Evolutionary conservation across 192 early-diverging fungal genomes (phyloP).

Genomic region (Coemansia sp.): DNA sequence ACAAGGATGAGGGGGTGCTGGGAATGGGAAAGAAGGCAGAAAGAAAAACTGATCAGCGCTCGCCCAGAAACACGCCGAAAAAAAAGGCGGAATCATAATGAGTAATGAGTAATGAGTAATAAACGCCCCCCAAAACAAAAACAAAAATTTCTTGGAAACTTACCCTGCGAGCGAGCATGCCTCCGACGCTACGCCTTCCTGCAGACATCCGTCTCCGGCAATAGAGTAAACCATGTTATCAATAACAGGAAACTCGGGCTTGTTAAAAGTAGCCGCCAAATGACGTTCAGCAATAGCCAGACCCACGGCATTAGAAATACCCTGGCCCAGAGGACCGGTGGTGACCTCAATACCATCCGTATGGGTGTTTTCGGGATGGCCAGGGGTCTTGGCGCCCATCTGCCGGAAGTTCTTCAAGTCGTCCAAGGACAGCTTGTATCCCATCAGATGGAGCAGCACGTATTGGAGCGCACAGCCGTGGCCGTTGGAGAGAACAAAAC

Average conservation of each 20-base stretch:
- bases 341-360: slow-evolving; percentile 94
- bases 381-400: slow-evolving; percentile 82
- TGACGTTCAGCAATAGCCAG: slow-evolving; percentile 88
- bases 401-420: slow-evolving; percentile 93
- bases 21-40: too few relatives aligned
- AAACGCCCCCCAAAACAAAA: neutral
- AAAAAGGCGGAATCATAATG: neutral
- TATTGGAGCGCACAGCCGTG: slow-evolving; percentile 96
- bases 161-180: slow-evolving; percentile 87
- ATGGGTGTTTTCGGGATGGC: slow-evolving; percentile 90
- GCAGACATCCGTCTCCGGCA: slow-evolving; percentile 94
- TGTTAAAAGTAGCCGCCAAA: slow-evolving; percentile 88
- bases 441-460: slow-evolving; percentile 82
- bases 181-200: slow-evolving; percentile 95
- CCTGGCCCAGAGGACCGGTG: slow-evolving; percentile 95
- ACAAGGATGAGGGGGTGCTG: too few relatives aligned
- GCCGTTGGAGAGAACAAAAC: slow-evolving; percentile 97
- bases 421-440: slow-evolving; percentile 84
- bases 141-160: slow-evolving; percentile 24
- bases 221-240: slow-evolving; percentile 85
- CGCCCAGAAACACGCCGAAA: too few relatives aligned
- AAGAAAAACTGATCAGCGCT: too few relatives aligned
- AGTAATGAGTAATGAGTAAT: slow-evolving; percentile 11
- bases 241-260: slow-evolving; percentile 81
- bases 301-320: slow-evolving; percentile 91